phyloP scores from a whole-genome alignment of 805 yeast species.

The Myxozyma vanderwaltii region DNA sequence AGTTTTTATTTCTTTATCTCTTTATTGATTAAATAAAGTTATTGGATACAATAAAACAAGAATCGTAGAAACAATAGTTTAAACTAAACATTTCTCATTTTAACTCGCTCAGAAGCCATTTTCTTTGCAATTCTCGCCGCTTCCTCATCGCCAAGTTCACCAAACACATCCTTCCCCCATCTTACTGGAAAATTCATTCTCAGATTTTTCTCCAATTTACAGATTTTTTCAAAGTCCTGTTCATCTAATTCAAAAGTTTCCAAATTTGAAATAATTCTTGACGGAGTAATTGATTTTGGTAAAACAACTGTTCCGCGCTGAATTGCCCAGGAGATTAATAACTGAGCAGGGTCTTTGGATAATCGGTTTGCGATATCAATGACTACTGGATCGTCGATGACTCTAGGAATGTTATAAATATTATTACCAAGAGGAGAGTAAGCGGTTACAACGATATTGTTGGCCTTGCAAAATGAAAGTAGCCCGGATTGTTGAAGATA shows the following conservation, averaged over 20 bases:
- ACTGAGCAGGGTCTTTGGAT: slow-evolving; percentile 52
- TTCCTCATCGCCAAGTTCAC: slow-evolving; percentile 26
- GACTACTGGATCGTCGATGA: slow-evolving; percentile 43
- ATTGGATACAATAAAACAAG: too few relatives aligned
- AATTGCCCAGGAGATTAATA: slow-evolving; percentile 56
- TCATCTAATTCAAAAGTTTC: slow-evolving; percentile 46
- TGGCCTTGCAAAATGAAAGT: slow-evolving; percentile 52
- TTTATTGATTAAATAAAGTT: too few relatives aligned
- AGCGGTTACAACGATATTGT: slow-evolving; percentile 64
- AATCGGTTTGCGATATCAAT: slow-evolving; percentile 60
- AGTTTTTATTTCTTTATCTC: too few relatives aligned
- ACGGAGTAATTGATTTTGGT: slow-evolving; percentile 57
- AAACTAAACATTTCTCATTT: neutral
- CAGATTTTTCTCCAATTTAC: slow-evolving; percentile 62
- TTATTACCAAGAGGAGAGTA: slow-evolving; percentile 73
- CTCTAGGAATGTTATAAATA: slow-evolving; percentile 68
- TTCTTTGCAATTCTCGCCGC: slow-evolving; percentile 14
- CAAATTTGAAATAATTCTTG: slow-evolving; percentile 54
- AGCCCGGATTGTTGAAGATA: slow-evolving; percentile 66
- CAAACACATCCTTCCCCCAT: slow-evolving; percentile 42
- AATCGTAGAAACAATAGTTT: neutral
- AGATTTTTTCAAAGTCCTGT: slow-evolving; percentile 49
- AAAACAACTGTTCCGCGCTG: slow-evolving; percentile 33
- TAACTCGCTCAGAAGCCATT: slow-evolving; percentile 11
- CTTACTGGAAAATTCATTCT: slow-evolving; percentile 79